Conservation (phyloP, 352 stramenopile species). For the Globisporangium cylindrosporum region DNA sequence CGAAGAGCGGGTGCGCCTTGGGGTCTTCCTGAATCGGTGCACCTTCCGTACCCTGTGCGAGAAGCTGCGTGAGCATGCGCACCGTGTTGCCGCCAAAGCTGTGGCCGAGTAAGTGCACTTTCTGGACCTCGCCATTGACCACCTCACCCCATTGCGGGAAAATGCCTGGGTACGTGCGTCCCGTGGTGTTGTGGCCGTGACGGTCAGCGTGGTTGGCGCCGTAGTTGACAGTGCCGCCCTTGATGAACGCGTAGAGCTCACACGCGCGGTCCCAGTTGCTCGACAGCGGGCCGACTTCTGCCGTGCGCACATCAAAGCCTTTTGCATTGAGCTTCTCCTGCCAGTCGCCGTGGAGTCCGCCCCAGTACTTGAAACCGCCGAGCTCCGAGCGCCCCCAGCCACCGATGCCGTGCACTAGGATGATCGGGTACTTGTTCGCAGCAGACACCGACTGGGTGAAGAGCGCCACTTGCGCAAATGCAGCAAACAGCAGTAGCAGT, state of each 20-base stretch:
- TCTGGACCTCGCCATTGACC: conserved; percentile 32
- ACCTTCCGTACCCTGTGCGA: conserved; percentile 31
- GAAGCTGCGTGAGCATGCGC: conserved; percentile 39
- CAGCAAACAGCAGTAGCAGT: not conserved
- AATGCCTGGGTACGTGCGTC: conserved; percentile 30
- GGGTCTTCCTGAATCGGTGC: conserved; percentile 27
- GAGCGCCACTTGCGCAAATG: not conserved
- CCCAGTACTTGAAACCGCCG: conserved; percentile 35
- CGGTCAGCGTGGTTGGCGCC: conserved; percentile 27
- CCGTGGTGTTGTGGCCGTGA: conserved; percentile 26
- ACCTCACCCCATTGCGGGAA: conserved; percentile 37
- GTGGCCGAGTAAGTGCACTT: conserved; percentile 40
- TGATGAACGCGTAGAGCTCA: conserved; percentile 48
- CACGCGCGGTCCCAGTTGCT: conserved; percentile 52
- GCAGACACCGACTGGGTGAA: too few species aligned
- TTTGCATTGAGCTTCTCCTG: conserved; percentile 28
- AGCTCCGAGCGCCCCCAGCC: conserved; percentile 36
- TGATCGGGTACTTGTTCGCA: conserved; percentile 27
- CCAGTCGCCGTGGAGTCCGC: conserved; percentile 30
- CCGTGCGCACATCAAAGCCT: conserved; percentile 31
- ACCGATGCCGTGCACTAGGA: conserved; percentile 36
- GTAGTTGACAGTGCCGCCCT: conserved; percentile 41
- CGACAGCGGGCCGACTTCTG: conserved; percentile 29
- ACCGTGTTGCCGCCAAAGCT: conserved; percentile 40
- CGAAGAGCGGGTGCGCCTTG: not conserved